These are phyloP conservation scores for Niebla homalea DNA, from an alignment of 495 filamentous ascomycete species.

Conservation along the genomic window DNA sequence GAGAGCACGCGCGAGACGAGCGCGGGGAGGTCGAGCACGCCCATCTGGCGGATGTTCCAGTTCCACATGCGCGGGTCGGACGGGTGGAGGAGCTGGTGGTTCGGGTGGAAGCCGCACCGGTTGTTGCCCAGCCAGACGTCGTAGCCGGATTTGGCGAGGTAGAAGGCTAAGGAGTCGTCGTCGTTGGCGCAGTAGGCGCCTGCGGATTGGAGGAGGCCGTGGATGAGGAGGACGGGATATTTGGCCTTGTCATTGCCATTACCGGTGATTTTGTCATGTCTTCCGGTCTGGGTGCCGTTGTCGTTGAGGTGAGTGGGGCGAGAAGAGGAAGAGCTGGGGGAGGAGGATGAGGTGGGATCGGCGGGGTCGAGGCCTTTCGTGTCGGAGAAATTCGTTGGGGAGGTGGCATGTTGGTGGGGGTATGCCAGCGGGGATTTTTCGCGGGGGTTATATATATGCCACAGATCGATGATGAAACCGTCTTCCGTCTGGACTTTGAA, in stretches of 20 bases:
- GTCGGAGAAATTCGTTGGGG: constrained; percentile 25
- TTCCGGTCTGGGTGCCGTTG: neutral
- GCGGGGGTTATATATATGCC: constrained; percentile 79
- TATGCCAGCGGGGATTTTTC: constrained; percentile 40
- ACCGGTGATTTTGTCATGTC: neutral
- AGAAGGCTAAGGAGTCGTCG: constrained; percentile 83
- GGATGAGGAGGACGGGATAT: constrained; percentile 82
- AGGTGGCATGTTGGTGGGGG: constrained; percentile 13
- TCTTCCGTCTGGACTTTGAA: constrained; percentile 88
- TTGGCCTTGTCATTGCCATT: constrained; percentile 20
- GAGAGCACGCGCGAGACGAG: constrained; percentile 70
- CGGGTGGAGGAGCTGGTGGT: constrained; percentile 55
- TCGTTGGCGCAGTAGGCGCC: constrained; percentile 88
- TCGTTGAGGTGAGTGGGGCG: neutral
- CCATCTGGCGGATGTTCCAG: constrained; percentile 95
- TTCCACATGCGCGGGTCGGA: constrained; percentile 89
- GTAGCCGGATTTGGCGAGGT: constrained; percentile 81
- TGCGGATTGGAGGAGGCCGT: constrained; percentile 75
- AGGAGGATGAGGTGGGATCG: neutral
- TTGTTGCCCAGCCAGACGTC: constrained; percentile 97
- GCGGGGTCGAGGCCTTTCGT: neutral
- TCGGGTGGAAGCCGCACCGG: constrained; percentile 71
- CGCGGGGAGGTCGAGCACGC: constrained; percentile 78
- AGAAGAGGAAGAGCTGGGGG: neutral
- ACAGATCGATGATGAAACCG: constrained; percentile 78